Base-by-base conservation (phyloP, 306 rosid genomes). In the Gastrolobium bilobum region DNA sequence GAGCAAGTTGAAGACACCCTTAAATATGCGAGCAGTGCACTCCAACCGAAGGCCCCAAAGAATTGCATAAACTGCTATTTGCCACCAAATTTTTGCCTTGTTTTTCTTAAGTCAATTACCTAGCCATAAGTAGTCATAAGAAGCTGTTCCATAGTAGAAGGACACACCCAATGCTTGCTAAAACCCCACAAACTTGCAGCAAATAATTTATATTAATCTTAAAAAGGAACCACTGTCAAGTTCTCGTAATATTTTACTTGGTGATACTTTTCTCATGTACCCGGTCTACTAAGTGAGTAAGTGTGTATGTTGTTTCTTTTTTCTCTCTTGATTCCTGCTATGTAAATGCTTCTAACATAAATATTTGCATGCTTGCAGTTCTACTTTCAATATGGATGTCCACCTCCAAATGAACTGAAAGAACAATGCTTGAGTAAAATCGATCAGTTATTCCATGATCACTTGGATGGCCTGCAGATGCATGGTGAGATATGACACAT, bases 341-440 rank as follows among this genome's bases (percentile, higher is more conserved):
- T 84, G 66, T 66, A 69, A 14, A 63, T 81, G 61, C 61, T 79
- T 33, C 51, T 82, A 63, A 75, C 53, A 48, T 72, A 37, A 29
- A 57, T 39, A 13, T 37, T 85, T 86, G 9, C 53, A 10, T 59
- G 54, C 78, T 78, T 83, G 89, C 91, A 96, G 99, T 96, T 96
- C 81, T 93, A 89, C 89, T 96, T 91, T 81, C 96, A 89, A 80
- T 81, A 87, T 77, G 98, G 99, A 8, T 91, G 89, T 29, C 98
- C 98, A 35, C 88, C 93, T 69, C 91, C 97, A 84, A 87, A 61
- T 73, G 98, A 90, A 29, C 83, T 86, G 64, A 91, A 84, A 82
- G 97, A 91, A 63, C 96, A 90, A 68, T 89, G 94, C 70, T 42
- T 93, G 71, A 46, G 70, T 10, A 90, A 87, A 86, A 83, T 79